phyloP scores from a whole-genome alignment of 2,329 filamentous ascomycete genomes.

The Paecilomyces formosus region DNA sequence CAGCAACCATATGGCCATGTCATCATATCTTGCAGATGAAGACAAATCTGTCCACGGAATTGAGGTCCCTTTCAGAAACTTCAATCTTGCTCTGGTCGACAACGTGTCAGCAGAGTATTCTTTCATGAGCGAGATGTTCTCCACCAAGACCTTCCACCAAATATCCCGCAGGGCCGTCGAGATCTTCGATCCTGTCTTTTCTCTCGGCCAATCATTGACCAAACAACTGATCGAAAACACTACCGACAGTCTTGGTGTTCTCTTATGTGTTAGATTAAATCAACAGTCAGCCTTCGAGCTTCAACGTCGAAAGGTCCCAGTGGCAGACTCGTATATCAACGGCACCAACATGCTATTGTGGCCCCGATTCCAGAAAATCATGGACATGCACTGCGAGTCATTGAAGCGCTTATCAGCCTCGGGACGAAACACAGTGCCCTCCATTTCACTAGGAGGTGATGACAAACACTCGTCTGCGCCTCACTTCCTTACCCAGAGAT shows the following conservation, averaged over 20 bases:
- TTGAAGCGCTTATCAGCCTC: constrained; percentile 53
- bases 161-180: constrained; percentile 78
- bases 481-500: constrained; percentile 88
- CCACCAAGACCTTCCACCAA: constrained; percentile 64
- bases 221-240: constrained; percentile 68
- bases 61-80: constrained; percentile 85
- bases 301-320: constrained; percentile 82
- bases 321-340: constrained; percentile 86
- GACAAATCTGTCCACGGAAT: constrained; percentile 79
- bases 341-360: constrained; percentile 92
- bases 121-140: constrained; percentile 86
- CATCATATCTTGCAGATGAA: constrained; percentile 86
- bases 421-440: constrained; percentile 42
- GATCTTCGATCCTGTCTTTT: constrained; percentile 83
- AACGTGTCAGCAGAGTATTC: constrained; percentile 93
- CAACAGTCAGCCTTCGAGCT: constrained; percentile 92
- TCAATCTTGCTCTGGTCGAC: constrained; percentile 88
- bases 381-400: constrained; percentile 88
- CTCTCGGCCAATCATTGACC: constrained; percentile 70
- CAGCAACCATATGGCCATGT: constrained; percentile 65
- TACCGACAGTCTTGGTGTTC: constrained; percentile 75
- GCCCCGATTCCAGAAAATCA: constrained; percentile 89
- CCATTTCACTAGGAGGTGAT: constrained; percentile 45
- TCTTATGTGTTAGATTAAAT: constrained; percentile 88
- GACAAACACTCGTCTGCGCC: constrained; percentile 55